Conservation (phyloP, 2,329 filamentous ascomycete genomes). For the Colletotrichum graminicola region DNA sequence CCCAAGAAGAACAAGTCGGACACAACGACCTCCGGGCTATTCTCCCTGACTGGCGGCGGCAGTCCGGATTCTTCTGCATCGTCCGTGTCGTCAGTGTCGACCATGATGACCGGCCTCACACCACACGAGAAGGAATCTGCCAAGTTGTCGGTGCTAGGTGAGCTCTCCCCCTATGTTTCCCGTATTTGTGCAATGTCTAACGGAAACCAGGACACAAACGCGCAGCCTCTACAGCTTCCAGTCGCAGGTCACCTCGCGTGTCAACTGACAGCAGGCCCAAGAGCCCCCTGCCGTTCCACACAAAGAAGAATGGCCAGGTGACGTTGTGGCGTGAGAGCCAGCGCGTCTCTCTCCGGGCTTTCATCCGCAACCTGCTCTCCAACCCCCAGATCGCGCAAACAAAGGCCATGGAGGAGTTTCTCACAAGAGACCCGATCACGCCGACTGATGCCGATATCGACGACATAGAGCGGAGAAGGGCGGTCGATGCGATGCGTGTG, state of each 20-base stretch:
- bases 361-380: constrained; percentile 85
- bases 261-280: constrained; percentile 58
- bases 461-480: constrained; percentile 84
- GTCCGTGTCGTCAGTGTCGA: constrained; percentile 85
- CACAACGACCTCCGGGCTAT: constrained; percentile 71
- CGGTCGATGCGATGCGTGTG: constrained; percentile 87
- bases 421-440: constrained; percentile 78
- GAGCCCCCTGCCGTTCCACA: constrained; percentile 49
- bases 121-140: constrained; percentile 49
- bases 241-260: constrained; percentile 55
- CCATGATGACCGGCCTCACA: constrained; percentile 63
- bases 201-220: constrained; percentile 47
- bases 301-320: constrained; percentile 48
- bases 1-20: constrained; percentile 93
- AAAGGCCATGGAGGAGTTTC: constrained; percentile 85
- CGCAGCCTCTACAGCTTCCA: constrained; percentile 53
- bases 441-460: constrained; percentile 85
- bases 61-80: constrained; percentile 80
- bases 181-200: background rate
- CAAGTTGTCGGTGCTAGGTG: constrained; percentile 59
- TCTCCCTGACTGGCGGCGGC: constrained; percentile 66
- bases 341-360: constrained; percentile 90
- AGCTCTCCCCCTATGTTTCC: constrained; percentile 31
- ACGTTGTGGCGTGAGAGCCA: constrained; percentile 86
- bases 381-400: constrained; percentile 88